Percentiles rank a stretch among this genome's conserved stretches.
These are phyloP conservation scores for Penicillium arizonense DNA, from an alignment of 495 filamentous ascomycete species.

Conservation along the genomic window DNA sequence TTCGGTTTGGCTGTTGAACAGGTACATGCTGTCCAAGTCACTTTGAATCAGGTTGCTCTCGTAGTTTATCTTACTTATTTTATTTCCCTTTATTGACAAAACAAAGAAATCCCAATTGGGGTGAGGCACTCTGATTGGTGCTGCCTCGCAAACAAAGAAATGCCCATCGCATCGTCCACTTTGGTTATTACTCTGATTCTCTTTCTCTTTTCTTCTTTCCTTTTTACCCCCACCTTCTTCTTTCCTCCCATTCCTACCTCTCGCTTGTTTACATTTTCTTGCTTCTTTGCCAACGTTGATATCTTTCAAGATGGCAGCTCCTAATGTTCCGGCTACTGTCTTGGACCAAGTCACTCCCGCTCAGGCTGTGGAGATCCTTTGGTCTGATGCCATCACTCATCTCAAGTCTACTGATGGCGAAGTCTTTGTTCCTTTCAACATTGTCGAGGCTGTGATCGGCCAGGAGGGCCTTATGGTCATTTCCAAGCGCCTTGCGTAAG, in stretches of 20 bases:
- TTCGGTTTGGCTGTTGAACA: not conserved
- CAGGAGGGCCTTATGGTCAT: not conserved
- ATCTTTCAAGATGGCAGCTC: not conserved
- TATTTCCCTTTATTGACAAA: not conserved
- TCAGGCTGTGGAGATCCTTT: not conserved
- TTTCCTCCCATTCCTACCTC: not conserved
- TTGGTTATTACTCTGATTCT: not conserved
- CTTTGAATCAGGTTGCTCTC: not conserved
- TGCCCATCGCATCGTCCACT: not conserved
- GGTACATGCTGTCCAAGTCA: not conserved
- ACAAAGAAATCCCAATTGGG: not conserved
- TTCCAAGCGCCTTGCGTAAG: not conserved
- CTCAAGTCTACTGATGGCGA: not conserved
- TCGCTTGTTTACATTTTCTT: not conserved
- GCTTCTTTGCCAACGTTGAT: not conserved
- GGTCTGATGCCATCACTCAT: not conserved
- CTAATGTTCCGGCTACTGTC: not conserved
- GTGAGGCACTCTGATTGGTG: not conserved
- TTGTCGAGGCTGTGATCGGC: not conserved
- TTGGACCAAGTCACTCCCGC: not conserved
- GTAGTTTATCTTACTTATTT: not conserved
- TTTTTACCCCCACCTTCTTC: not conserved
- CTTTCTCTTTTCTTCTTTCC: not conserved
- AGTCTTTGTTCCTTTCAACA: not conserved
- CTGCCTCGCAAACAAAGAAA: slow-evolving; percentile 3